A percentile compares a stretch with the other conserved stretches of the same genome.
Evolutionary conservation across 495 filamentous ascomycete genomes (phyloP).

Genomic region (Hyaloscypha bicolor): DNA sequence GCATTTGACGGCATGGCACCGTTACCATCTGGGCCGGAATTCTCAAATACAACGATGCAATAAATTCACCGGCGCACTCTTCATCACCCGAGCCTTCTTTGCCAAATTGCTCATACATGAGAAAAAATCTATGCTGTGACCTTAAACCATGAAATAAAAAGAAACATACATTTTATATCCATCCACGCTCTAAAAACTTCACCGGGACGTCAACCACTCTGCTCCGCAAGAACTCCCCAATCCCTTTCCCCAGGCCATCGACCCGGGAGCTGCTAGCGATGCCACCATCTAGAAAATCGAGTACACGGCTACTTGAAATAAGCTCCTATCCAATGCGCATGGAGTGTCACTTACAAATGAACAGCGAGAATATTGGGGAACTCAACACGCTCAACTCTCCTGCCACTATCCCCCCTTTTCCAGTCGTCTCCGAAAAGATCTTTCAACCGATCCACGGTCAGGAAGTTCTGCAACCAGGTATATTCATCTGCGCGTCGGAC

Average conservation of each 20-base stretch:
- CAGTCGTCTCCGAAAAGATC: conserved; percentile 39
- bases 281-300: conserved; percentile 54
- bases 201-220: conserved; percentile 51
- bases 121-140: no score
- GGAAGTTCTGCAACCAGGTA: conserved; percentile 37
- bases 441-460: conserved; percentile 34
- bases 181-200: conserved; percentile 32
- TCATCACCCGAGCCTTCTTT: no score
- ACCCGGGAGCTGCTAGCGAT: conserved; percentile 48
- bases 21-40: not conserved
- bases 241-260: conserved; percentile 58
- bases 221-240: conserved; percentile 54
- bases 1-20: conserved; percentile 12
- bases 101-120: no score
- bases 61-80: no score
- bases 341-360: conserved; percentile 45
- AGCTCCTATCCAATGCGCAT: conserved; percentile 42
- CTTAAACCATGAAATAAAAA: no score
- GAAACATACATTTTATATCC: no score
- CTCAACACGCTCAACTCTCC: conserved; percentile 52
- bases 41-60: not conserved
- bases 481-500: conserved; percentile 36
- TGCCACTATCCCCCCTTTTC: conserved; percentile 32
- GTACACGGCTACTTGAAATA: conserved; percentile 57
- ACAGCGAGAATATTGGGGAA: conserved; percentile 43